Conservation (phyloP, 2,329 filamentous ascomycete genomes). For the Capronia americana region DNA sequence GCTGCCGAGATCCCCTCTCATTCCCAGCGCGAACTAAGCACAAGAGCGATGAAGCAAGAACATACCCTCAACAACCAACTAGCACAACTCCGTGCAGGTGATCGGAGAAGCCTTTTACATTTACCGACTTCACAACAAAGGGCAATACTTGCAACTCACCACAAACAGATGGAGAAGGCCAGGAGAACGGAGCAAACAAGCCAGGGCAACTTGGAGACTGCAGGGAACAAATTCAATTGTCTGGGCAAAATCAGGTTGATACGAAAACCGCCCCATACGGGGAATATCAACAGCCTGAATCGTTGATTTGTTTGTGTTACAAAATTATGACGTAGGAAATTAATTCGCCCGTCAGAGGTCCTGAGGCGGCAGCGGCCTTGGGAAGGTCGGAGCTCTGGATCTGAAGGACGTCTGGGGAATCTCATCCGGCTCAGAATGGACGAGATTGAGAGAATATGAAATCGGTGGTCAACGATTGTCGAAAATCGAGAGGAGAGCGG, state of each 20-base stretch:
- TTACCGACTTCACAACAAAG: conserved; percentile 44
- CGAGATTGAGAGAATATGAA: background rate
- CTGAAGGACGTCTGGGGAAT: background rate
- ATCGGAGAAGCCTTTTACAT: conserved; percentile 42
- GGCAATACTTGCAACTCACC: conserved; percentile 40
- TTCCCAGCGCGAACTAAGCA: conserved; percentile 22
- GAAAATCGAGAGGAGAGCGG: background rate
- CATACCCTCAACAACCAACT: conserved; percentile 39
- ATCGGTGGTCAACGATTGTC: background rate
- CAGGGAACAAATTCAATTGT: conserved; percentile 30
- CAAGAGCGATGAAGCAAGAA: conserved; percentile 33
- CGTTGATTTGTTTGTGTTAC: conserved; percentile 13
- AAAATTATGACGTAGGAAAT: background rate
- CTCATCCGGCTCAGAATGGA: too few species aligned
- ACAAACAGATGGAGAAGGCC: conserved; percentile 43
- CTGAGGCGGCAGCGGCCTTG: background rate
- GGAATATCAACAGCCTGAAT: conserved; percentile 31
- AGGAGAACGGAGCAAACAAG: conserved; percentile 29
- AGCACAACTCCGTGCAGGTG: conserved; percentile 40
- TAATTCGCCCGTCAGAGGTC: background rate
- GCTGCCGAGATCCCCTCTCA: conserved; percentile 16
- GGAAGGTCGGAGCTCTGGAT: background rate
- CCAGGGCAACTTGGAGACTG: conserved; percentile 26
- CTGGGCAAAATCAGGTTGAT: conserved; percentile 32
- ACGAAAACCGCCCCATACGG: conserved; percentile 31